phyloP scores from a whole-genome alignment of 2,329 filamentous ascomycete species.

The Venturia pyrina region DNA sequence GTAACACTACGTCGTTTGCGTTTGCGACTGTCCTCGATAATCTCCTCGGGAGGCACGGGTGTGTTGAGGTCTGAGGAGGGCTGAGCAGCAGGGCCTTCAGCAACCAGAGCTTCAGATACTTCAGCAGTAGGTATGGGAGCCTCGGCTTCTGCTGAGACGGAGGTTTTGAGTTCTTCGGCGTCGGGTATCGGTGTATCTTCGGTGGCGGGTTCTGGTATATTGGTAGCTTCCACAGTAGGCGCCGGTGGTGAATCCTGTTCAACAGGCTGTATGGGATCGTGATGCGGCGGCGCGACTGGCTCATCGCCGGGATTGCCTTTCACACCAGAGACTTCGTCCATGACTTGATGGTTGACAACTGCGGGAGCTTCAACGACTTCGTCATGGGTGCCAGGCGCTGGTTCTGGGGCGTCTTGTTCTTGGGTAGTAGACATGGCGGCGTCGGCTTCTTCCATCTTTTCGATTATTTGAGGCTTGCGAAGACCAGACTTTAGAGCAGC shows the following conservation, averaged over 20 bases:
- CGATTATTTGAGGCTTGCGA: constrained; percentile 39
- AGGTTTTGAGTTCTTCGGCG: background rate
- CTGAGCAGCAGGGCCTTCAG: background rate
- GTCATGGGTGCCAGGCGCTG: background rate
- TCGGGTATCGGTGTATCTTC: background rate
- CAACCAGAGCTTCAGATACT: background rate
- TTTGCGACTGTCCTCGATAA: constrained; percentile 27
- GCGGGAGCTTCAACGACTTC: background rate
- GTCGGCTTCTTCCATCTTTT: constrained; percentile 31
- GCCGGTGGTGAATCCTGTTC: background rate
- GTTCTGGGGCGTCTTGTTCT: background rate
- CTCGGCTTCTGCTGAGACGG: background rate
- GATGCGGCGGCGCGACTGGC: background rate
- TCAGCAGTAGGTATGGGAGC: background rate
- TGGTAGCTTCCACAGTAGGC: background rate
- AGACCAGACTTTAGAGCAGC: constrained; percentile 27
- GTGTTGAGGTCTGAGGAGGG: constrained; percentile 1
- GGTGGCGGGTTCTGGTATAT: background rate
- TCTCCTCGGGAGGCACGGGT: background rate
- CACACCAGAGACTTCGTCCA: background rate
- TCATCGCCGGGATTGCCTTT: background rate
- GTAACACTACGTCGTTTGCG: constrained; percentile 32
- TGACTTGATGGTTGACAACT: background rate
- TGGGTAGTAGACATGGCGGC: background rate
- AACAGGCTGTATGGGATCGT: constrained; percentile 1